Base-by-base conservation (phyloP, 2,329 filamentous ascomycete species). In the Coniochaeta sp. region DNA sequence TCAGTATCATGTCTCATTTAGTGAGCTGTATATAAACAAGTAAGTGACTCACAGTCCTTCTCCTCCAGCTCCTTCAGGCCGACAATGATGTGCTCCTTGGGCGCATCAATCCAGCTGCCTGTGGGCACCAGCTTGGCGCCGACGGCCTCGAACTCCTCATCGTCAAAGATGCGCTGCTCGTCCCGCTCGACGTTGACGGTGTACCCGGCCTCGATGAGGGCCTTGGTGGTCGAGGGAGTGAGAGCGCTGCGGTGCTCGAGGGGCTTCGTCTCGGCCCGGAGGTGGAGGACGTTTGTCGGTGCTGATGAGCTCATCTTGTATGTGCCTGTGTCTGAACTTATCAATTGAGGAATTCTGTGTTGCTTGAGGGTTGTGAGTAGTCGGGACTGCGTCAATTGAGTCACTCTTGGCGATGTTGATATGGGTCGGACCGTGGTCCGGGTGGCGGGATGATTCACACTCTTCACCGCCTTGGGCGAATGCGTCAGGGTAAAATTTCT, bases 21-120 rank as follows among this genome's bases (percentile, higher is more conserved):
- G 16, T 24, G 14, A 33, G n/a, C 20, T 9, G 3, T 50, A 18
- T 26, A n/a, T 32, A 32, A 32, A n/a, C n/a, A 8, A 33, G 26
- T 52, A 59, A 31, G 14, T 55, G 52, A 65, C 69, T 64, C 70
- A 79, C 76, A 83, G 54, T 81, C 78, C 63, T 89, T 84, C 60
- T 86, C 85, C 22, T 83, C 83, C 10, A 91, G 77, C 71, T 91
- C 87, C 77, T 91, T 91, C 54, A 91, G 76, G 35, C 87, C 87
- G 53, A 91, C 70, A 55, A 91, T 83, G 61, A 90, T 81, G 63
- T 87, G 77, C 56, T 87, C 83, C 57, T 74, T 70, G 33, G 86
- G 83, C 1, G 82, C 86, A 53, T 86, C 74, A 51, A 75, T 74
- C 87, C 87, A 91, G 48, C 76, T 80, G 38, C 85, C 82, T 57